phyloP scores from a whole-genome alignment of 2,329 filamentous ascomycete genomes.

The Pseudogymnoascus sp. region DNA sequence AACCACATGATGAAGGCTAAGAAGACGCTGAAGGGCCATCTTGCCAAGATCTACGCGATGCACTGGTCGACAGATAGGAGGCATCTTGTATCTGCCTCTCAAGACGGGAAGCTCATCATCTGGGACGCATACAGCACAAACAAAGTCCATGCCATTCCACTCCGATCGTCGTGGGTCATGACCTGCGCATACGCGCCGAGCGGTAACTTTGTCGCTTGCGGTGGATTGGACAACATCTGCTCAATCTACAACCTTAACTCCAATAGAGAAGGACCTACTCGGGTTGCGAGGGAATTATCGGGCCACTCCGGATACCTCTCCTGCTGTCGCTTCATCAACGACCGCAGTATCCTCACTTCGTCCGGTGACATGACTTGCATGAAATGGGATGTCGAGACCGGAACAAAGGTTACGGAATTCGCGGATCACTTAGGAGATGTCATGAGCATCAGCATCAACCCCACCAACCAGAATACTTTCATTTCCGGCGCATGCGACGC shows the following conservation, averaged over 20 bases:
- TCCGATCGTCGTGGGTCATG: conserved; percentile 99
- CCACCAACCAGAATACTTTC: conserved; percentile 97
- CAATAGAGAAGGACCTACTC: conserved; percentile 86
- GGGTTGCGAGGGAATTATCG: conserved; percentile 89
- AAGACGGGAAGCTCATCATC: conserved; percentile 98
- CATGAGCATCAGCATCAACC: conserved; percentile 99
- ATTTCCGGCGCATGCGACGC: conserved; percentile 98
- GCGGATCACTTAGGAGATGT: conserved; percentile 97
- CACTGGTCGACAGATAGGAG: conserved; percentile 98
- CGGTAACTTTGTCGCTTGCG: conserved; percentile 96
- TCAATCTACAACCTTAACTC: conserved; percentile 99
- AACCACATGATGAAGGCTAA: conserved; percentile 95
- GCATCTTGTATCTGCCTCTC: conserved; percentile 93
- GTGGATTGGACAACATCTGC: conserved; percentile 98
- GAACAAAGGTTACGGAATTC: conserved; percentile 94
- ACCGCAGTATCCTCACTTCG: conserved; percentile 93
- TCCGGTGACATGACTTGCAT: conserved; percentile 99
- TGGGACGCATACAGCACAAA: conserved; percentile 99
- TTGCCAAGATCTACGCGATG: conserved; percentile 99
- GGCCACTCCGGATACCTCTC: conserved; percentile 96
- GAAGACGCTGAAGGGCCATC: conserved; percentile 91
- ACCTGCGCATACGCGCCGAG: conserved; percentile 98
- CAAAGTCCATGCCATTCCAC: conserved; percentile 96
- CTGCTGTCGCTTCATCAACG: conserved; percentile 98
- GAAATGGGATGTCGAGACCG: conserved; percentile 98